These are phyloP conservation scores for Thalassiosira ordinaria DNA, from an alignment of 352 stramenopile genomes.

Conservation along the genomic window DNA sequence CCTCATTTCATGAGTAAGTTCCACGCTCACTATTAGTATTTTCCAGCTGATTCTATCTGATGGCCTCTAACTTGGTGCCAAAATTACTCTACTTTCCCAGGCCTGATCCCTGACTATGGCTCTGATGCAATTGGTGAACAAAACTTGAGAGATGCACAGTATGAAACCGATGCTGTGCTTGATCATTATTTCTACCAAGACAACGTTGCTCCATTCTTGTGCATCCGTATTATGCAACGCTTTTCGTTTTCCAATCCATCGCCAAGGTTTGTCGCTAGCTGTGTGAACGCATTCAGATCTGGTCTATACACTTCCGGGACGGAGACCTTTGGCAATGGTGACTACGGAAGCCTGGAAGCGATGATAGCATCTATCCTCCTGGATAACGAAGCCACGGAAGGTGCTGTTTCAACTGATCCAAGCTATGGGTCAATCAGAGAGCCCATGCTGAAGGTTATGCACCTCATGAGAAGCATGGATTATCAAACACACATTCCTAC, in stretches of 20 bases:
- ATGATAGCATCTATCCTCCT: constrained; percentile 72
- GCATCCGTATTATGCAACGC: constrained; percentile 62
- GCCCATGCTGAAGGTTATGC: constrained; percentile 63
- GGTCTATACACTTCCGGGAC: constrained; percentile 47
- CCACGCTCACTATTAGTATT: neutral
- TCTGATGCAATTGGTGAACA: constrained; percentile 38
- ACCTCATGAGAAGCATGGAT: constrained; percentile 65
- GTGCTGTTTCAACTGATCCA: constrained; percentile 63
- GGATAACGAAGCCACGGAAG: constrained; percentile 67
- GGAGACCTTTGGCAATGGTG: constrained; percentile 56
- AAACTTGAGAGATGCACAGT: constrained; percentile 60
- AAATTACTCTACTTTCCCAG: constrained; percentile 3
- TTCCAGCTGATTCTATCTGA: neutral
- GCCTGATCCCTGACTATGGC: neutral
- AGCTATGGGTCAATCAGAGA: constrained; percentile 61
- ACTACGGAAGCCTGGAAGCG: constrained; percentile 76
- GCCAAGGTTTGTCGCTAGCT: constrained; percentile 65
- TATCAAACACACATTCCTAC: constrained; percentile 55
- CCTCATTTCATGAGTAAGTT: constrained; percentile 58
- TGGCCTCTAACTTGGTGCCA: neutral
- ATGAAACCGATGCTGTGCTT: constrained; percentile 77
- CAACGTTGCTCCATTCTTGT: constrained; percentile 76
- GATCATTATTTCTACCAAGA: constrained; percentile 78
- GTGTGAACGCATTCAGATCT: constrained; percentile 66
- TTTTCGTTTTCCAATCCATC: constrained; percentile 74